Evolutionary conservation across 192 early-diverging fungal genomes (phyloP), one percentile per base, ranked within the genome.

Genomic region (Cladochytrium replicatum): DNA sequence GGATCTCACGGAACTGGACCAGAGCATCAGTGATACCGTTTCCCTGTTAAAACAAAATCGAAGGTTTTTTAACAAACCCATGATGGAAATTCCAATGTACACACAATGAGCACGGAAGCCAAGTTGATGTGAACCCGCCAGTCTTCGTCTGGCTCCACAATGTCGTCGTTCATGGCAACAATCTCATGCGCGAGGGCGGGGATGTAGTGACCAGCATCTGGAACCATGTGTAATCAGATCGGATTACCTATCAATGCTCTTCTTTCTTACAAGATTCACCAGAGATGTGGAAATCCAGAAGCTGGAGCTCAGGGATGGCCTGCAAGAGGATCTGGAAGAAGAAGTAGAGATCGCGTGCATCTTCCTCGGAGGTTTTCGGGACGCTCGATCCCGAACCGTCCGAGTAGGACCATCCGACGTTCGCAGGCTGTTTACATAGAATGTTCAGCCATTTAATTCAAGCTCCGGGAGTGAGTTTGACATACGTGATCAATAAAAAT

Each of bases 291-390:
- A 97, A 88, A 49, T 84, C 78, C 37, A 80, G 68, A 24, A 70
- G 43, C 6, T 77, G 69, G 57, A 88, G 95, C 64, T 95, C 54
- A 13, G 78, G 74, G 76, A 89, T 87, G 50, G 81, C 75, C 46
- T 82, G 59, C 49, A 93, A 83, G 75, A 97, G 89, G 24, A 97
- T 71, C 66, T 90, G 91, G 31, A 99, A 69, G 55, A 99, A 92
- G 41, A 79, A 84, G 59, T 93, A 91, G 11, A 91, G 83, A 59
- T 92, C 89, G 34, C 75, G 71, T 42, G 88, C 91, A 0, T 91
- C 86, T n/a, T 79, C 74, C 8, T 75, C 64, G 13, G 85, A 83
- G 58, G 78, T 83, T n/a, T n/a, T n/a, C n/a, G n/a, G n/a, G n/a
- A n/a, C n/a, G n/a, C n/a, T n/a, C 17, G 13, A n/a, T n/a, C 17